Evolutionary conservation across 2,329 filamentous ascomycete genomes (phyloP).

Genomic region (Ophiosphaerella korrae): DNA sequence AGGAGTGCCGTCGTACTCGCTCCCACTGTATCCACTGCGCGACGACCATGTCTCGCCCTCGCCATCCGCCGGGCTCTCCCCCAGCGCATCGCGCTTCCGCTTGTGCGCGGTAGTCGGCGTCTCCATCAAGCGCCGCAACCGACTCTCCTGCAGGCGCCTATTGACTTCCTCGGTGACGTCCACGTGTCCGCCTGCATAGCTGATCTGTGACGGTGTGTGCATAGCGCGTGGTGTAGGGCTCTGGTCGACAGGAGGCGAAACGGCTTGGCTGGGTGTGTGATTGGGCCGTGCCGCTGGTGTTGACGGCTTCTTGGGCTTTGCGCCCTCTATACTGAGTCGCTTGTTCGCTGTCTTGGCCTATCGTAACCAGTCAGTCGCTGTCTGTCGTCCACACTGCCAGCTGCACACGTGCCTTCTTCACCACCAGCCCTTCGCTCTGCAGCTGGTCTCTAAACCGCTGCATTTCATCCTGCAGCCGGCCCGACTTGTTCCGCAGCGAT

Average conservation of each 20-base stretch:
- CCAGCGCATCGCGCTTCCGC: constrained; percentile 37
- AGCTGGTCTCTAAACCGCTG: constrained; percentile 38
- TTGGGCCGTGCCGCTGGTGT: constrained; percentile 9
- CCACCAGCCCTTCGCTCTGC: constrained; percentile 30
- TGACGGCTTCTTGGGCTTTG: constrained; percentile 14
- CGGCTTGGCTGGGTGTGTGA: constrained; percentile 9
- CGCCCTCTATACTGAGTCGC: constrained; percentile 27
- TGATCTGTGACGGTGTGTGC: constrained; percentile 11
- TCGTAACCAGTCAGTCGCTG: not conserved
- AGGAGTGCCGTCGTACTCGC: constrained; percentile 24
- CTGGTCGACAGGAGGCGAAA: constrained; percentile 23
- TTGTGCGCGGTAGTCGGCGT: constrained; percentile 42
- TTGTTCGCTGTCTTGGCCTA: not conserved
- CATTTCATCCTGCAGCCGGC: constrained; percentile 43
- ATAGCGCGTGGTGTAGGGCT: constrained; percentile 21
- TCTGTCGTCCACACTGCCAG: not conserved
- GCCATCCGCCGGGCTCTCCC: constrained; percentile 20
- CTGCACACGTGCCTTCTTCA: constrained; percentile 24
- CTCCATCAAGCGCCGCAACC: constrained; percentile 38
- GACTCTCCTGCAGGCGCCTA: constrained; percentile 33
- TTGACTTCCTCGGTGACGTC: constrained; percentile 44
- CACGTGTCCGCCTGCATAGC: constrained; percentile 32
- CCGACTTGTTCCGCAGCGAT: constrained; percentile 38
- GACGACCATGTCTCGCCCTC: constrained; percentile 15
- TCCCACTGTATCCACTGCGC: constrained; percentile 9